Base-by-base conservation (phyloP, 2,329 filamentous ascomycete genomes). In the Ophiobolus disseminans region DNA sequence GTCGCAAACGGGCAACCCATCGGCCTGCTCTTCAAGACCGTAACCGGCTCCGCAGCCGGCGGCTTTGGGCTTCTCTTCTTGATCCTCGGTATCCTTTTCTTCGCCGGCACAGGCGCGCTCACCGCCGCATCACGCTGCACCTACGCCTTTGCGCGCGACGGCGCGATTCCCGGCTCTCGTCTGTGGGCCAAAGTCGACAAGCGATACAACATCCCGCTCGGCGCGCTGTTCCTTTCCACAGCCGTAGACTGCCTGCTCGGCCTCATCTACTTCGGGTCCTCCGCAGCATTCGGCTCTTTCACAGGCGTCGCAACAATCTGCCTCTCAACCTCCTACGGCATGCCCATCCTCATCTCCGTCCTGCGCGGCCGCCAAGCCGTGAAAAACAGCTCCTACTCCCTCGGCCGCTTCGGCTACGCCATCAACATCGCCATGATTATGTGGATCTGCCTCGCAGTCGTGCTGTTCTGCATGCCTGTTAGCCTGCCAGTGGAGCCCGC, bases 221-320 rank as follows among this genome's bases (percentile, higher is more conserved):
- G 80, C 77, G 87, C 86, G 1, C 78, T 92, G 5, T 75, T 85
- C 3, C 78, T 92, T 2, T 90, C 87, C 0, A 86, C 87, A 0
- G 65, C 79, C 0, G 83, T 92, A 34, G 85, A 89, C 69, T 88
- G 84, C 58, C 74, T 91, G 9, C 79, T 92, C 0, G 89, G 88
- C 0, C 79, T 89, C 57, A 91, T 92, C 70, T 92, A 90, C 75
- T 90, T 92, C 56, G 89, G 89, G 8, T 89, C 86, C 1, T 82
- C 83, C 0, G 87, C 88, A 0, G 89, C 89, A 0, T 92, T 92
- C 76, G 88, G 87, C 76, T 86, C 85, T 8, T 91, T 92, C 72
- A 91, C 88, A 0, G 88, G 88, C 21, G 88, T 91, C 1, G 89
- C 88, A 1, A 91, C 88, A 4, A 91, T 92, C 66, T 91, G 88